Evolutionary conservation across 1,284 basidiomycete species (phyloP).

Genomic region (Flammula alnicola): DNA sequence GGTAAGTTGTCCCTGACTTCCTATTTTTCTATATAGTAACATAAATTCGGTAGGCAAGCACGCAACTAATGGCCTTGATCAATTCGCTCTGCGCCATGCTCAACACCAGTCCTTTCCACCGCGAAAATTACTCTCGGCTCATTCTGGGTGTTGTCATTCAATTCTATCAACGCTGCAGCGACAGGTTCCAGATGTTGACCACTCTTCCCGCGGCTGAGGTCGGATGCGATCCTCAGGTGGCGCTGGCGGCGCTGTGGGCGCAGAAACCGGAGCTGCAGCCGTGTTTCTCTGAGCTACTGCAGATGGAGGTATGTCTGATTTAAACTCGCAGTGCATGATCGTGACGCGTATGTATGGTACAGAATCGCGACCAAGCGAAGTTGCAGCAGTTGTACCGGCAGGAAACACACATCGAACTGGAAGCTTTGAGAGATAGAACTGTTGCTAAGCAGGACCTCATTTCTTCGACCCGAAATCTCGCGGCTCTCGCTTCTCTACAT

Average conservation of each 20-base stretch:
- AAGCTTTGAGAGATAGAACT: constrained; percentile 57
- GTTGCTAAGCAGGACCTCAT: constrained; percentile 77
- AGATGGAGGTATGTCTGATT: no score
- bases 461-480: constrained; percentile 74
- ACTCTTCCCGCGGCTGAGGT: constrained; percentile 38
- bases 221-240: constrained; percentile 50
- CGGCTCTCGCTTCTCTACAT: constrained; percentile 81
- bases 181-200: constrained; percentile 80
- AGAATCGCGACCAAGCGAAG: constrained; percentile 47
- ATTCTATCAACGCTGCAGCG: constrained; percentile 94
- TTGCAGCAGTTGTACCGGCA: constrained; percentile 67
- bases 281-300: constrained; percentile 68
- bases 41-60: constrained; percentile 66
- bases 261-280: constrained; percentile 80
- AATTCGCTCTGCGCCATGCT: constrained; percentile 95
- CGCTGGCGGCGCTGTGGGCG: constrained; percentile 85
- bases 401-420: constrained; percentile 79
- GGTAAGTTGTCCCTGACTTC: constrained; percentile 44
- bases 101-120: constrained; percentile 92
- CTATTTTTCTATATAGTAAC: not conserved
- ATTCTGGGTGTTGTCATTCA: constrained; percentile 96
- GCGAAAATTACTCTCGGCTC: constrained; percentile 92
- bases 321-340: constrained; percentile 32
- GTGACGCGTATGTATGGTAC: constrained; percentile 9
- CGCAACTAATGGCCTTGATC: constrained; percentile 87